phyloP scores from a whole-genome alignment of 108 stramenopile genomes.

The Skeletonema costatum region DNA sequence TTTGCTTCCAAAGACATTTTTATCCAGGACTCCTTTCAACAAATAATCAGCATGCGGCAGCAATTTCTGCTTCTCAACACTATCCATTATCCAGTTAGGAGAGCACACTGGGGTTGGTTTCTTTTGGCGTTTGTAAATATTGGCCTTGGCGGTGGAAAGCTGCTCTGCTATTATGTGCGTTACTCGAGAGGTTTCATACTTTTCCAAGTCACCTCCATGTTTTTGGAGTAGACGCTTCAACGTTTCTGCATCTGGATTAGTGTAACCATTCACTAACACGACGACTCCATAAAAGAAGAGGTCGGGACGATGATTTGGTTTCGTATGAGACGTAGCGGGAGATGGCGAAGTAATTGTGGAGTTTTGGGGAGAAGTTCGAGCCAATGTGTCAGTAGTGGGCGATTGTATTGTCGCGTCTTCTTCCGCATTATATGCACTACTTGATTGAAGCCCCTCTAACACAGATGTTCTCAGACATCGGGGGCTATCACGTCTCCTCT shows the following conservation, averaged over 20 bases:
- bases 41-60: constrained; percentile 76
- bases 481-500: constrained; percentile 11
- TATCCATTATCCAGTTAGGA: constrained; percentile 79
- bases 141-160: constrained; percentile 77
- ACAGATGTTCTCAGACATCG: constrained; percentile 11
- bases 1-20: constrained; percentile 26
- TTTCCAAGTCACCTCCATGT: constrained; percentile 81
- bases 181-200: constrained; percentile 79
- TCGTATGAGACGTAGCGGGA: not conserved
- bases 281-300: constrained; percentile 77
- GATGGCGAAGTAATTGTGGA: constrained; percentile 1
- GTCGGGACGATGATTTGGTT: constrained; percentile 52
- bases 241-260: constrained; percentile 70
- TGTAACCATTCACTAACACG: constrained; percentile 80
- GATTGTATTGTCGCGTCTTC: not conserved
- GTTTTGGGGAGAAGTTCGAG: not conserved
- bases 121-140: constrained; percentile 70
- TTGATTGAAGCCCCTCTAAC: constrained; percentile 8
- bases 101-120: constrained; percentile 63
- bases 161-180: constrained; percentile 84
- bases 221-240: constrained; percentile 73
- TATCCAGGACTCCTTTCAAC: constrained; percentile 49
- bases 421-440: not conserved
- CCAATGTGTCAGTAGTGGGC: not conserved
- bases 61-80: constrained; percentile 50